Conservation (phyloP, 1,284 basidiomycete genomes). For the Omphalotus olearius region DNA sequence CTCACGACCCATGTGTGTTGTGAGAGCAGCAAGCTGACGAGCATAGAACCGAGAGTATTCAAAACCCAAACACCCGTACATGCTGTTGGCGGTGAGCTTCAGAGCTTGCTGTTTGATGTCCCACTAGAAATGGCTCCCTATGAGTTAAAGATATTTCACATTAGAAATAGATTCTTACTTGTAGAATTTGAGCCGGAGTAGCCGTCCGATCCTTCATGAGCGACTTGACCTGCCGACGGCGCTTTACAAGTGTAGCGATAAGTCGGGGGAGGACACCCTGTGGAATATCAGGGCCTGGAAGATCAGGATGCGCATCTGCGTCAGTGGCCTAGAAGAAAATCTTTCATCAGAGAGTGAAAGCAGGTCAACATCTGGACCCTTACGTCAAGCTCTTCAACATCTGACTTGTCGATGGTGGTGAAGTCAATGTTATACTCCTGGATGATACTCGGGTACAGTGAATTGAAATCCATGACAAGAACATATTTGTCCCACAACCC, state of each 20-base stretch:
- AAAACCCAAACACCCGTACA: slow-evolving; percentile 99
- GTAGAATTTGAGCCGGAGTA: slow-evolving; percentile 74
- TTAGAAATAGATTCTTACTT: slow-evolving; percentile 53
- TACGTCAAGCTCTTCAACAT: slow-evolving; percentile 54
- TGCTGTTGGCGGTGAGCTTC: slow-evolving; percentile 98
- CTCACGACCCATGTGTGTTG: slow-evolving; percentile 97
- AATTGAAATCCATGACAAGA: slow-evolving; percentile 99
- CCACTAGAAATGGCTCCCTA: slow-evolving; percentile 46
- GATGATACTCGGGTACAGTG: slow-evolving; percentile 98
- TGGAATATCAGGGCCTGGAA: slow-evolving; percentile 67
- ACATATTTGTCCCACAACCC: slow-evolving; percentile 97
- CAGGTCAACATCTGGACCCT: slow-evolving; percentile 15
- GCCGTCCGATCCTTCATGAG: slow-evolving; percentile 91
- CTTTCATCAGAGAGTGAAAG: slow-evolving; percentile 1
- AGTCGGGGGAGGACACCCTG: slow-evolving; percentile 94
- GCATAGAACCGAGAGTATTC: slow-evolving; percentile 97
- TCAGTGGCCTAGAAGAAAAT: slow-evolving; percentile 46
- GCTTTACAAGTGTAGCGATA: slow-evolving; percentile 90
- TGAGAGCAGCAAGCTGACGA: slow-evolving; percentile 92
- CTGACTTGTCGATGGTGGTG: slow-evolving; percentile 83
- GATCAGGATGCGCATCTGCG: slow-evolving; percentile 86
- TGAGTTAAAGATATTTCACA: not conserved
- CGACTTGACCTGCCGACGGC: slow-evolving; percentile 88
- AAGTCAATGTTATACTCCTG: slow-evolving; percentile 99
- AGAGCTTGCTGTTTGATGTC: slow-evolving; percentile 98